Evolutionary conservation across 352 stramenopile genomes (phyloP), one percentile per base, ranked within the genome.

Genomic region (Phytophthora hybrid): DNA sequence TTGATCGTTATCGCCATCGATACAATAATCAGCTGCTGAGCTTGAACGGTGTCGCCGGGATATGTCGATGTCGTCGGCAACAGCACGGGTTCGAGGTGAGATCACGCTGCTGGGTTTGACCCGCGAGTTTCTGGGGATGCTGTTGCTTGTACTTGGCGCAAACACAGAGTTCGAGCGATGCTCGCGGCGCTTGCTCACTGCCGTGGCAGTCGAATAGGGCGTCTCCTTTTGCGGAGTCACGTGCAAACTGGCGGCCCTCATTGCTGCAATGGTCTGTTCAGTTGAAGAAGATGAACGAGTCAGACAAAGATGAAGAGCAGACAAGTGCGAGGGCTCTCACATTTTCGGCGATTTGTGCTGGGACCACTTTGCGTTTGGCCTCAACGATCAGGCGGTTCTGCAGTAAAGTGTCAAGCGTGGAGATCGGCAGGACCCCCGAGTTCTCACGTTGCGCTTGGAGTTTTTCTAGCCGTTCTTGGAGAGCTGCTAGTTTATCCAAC

Each of bases 361-460:
- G 59, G 37, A 90, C 41, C 47, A 94, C 78, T 7, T 78, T 78
- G 23, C 84, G 84, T 34, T 91, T 92, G 26, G 85, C 88, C 64
- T 93, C 83, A 51, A 94, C 84, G 7, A 90, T 69, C 8, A 94
- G 62, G 1, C 76, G 82, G 37, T 69, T 89, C 18, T 93, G 83
- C 0, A 93, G 71, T 9, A 92, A 61, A n/a, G 82, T 84, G 2
- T 68, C 63, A 5, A 74, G 78, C 5, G 85, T 85, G 16, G 64
- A 63, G 13, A 71, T 76, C 4, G 81, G 79, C 16, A 93, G 65
- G 0, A 93, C 69, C 4, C 85, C 86, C 0, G 72, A 72, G 7
- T 73, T 66, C 44, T 92, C 79, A 14, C 83, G 83, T 29, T 81
- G 70, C 1, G 74, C 52, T 59, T 85, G 73, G 13, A 89, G 69